Evolutionary conservation across 768 basidiomycete genomes (phyloP), one percentile per base, ranked within the genome.

Genomic region (Pleurotus djamor): DNA sequence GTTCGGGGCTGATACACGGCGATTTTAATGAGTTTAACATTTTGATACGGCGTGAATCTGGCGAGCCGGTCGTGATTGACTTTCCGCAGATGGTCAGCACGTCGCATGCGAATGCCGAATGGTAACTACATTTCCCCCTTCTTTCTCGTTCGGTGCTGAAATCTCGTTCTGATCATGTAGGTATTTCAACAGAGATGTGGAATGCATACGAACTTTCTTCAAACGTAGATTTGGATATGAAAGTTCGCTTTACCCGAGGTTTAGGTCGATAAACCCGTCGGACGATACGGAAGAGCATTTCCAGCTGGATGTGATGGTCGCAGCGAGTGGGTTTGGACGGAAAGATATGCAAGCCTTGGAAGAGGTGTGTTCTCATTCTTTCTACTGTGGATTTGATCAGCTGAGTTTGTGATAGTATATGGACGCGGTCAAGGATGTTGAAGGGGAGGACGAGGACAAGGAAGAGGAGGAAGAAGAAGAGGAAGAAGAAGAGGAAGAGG

Each of bases 1-100:
- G 85, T 38, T 86, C 91, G 13, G 97, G 97, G 4, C 83, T 99
- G n/a, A 98, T 99, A 54, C 97, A 99, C 67, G 96, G 97, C 44
- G 97, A 99, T 66, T 99, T 92, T 76, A 99, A 99, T 75, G 97
- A 99, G 69, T 99, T 98, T 79, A 98, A 99, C 72, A 95, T 99
- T 64, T 86, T 99, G 61, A 94, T 99, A 65, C 83, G 84, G 38
- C 84, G 91, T 48, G 87, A 88, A 56, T 71, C 73, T 17, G 81
- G 82, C 9, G 87, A 93, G 66, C 92, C 96, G 5, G 74, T 98
- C 55, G 86, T 99, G 45, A 99, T 99, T 66, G 97, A 99, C 76
- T 99, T 99, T 71, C 97, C 97, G 6, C 97, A 99, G 77, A 98
- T 98, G 96, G 94, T 98, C 73, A 94, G 91, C 79, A 96, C 92